Evolutionary conservation across 305 asterid genomes (phyloP).

Genomic region (Solanum hybrid): DNA sequence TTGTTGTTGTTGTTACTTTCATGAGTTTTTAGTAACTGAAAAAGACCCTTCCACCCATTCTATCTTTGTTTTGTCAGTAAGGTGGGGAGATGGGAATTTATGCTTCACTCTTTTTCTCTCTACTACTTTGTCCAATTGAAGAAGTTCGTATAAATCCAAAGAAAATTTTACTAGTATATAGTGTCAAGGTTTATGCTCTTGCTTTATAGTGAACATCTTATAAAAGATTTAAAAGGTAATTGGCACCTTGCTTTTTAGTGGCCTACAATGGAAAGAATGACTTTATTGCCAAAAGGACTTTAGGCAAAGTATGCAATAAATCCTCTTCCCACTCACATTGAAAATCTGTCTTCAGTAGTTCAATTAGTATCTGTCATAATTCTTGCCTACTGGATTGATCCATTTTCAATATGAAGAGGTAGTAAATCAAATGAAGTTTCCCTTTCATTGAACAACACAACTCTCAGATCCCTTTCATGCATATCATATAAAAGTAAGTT

Average conservation of each 20-base stretch:
- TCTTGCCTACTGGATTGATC: constrained; percentile 12
- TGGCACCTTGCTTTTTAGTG: constrained; percentile 16
- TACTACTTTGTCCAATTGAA: neutral
- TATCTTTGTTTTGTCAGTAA: neutral
- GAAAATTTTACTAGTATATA: neutral
- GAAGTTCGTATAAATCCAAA: neutral
- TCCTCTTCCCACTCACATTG: constrained; percentile 15
- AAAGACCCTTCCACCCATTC: neutral
- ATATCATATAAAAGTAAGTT: neutral
- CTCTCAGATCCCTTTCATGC: neutral
- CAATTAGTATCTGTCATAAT: constrained; percentile 8
- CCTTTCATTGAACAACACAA: neutral
- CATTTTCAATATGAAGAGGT: neutral
- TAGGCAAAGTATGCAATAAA: constrained; percentile 12
- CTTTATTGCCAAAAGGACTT: constrained; percentile 23
- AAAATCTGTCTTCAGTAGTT: constrained; percentile 17
- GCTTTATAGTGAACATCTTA: constrained; percentile 10
- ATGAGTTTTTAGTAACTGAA: neutral
- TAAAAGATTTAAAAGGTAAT: constrained; percentile 9
- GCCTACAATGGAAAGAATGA: constrained; percentile 16
- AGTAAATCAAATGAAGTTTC: neutral
- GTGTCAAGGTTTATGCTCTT: neutral
- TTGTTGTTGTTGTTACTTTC: neutral
- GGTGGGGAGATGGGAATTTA: neutral
- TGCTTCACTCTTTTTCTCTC: neutral